Base-by-base conservation (phyloP, 2,329 filamentous ascomycete species). In the Sporothrix luriei region DNA sequence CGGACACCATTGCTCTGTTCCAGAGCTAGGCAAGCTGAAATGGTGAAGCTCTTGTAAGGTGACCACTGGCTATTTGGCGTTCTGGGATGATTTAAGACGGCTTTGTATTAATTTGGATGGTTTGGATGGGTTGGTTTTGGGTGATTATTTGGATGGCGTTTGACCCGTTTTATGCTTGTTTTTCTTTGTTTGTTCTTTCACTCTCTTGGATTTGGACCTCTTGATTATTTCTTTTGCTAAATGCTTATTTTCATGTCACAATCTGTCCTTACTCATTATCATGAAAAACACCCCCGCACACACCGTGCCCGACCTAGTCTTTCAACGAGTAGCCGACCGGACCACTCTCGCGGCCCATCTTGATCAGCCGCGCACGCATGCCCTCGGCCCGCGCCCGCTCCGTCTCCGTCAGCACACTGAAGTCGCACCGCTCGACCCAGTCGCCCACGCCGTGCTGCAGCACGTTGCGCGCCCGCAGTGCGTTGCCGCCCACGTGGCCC, bases 401-500 rank as follows among this genome's bases (percentile, higher is more conserved):
- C 74, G 21, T 55, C 19, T 26, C 26, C 10, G 62, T 77, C 70
- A 88, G 74, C 16, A 72, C 78, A 46, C 78, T 79, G 69, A 92
- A 87, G 75, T 89, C 84, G 72, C 86, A 86, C 29, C 80, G 74
- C 43, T 82, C 83, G 7, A 91, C 88, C 88, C 89, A 93, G 55
- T 80, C 81, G 4, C 89, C 89, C 26, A 92, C 83, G 4, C 89
- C 90, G 79, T 93, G 90, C 83, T 93, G 90, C 76, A 93, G 78
- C 73, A 93, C 90, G 78, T 92, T 92, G 73, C 89, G 83, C 66
- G 90, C 90, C 70, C 90, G 79, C 71, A 85, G 79, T 54, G 74
- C 77, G 69, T 85, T 85, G 1, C 85, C 88, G 2, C 78, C 79
- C 0, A 81, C 81, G 74, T 89, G 85, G 1, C 90, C 90, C 61